These are phyloP conservation scores for Eucalyptus erythrocorys DNA, from an alignment of 345 rosid species.

Conservation along the genomic window DNA sequence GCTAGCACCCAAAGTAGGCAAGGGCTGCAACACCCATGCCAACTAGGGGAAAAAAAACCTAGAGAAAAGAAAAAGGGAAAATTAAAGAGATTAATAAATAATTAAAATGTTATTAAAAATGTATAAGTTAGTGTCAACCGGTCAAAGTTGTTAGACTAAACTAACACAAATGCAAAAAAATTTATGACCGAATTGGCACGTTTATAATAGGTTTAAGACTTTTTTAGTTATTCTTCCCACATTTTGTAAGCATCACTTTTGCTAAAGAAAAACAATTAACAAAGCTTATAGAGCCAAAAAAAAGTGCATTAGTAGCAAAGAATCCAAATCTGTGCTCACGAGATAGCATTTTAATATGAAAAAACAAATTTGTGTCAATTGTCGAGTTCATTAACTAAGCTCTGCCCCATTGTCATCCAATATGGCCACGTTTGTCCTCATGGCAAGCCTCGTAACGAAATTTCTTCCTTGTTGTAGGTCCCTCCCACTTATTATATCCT, in stretches of 20 bases:
- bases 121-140: too few relatives aligned
- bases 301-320: neutral
- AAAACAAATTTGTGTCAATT: neutral
- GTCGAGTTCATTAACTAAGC: neutral
- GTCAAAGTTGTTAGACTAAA: too few relatives aligned
- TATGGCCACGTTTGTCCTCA: neutral
- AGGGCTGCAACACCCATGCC: rapidly evolving
- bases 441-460: neutral
- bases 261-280: neutral
- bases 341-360: neutral
- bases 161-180: too few relatives aligned
- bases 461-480: neutral
- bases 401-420: neutral
- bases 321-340: neutral
- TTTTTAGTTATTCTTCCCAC: too few relatives aligned
- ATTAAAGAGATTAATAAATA: too few relatives aligned
- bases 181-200: rapidly evolving
- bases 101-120: too few relatives aligned
- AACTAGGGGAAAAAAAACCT: rapidly evolving
- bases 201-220: too few relatives aligned
- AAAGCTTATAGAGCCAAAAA: neutral
- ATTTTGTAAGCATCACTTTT: neutral
- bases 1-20: rapidly evolving
- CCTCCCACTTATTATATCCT: neutral
- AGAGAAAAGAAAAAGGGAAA: too few relatives aligned